Percentiles rank a stretch among this genome's conserved stretches.
Evolutionary conservation across 768 basidiomycete genomes (phyloP).

Genomic region (Zangia roseola): DNA sequence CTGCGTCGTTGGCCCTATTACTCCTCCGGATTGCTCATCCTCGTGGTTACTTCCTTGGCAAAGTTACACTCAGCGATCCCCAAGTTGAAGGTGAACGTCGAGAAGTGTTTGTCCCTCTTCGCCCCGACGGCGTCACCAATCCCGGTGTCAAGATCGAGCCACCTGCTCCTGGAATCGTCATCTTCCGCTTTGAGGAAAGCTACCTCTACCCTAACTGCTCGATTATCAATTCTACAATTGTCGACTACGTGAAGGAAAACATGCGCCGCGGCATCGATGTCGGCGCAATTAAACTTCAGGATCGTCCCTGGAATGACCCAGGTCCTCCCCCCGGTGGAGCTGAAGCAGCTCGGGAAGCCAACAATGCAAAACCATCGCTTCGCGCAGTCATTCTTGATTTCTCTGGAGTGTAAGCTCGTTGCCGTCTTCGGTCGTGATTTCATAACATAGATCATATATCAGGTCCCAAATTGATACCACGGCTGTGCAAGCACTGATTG

Average conservation of each 20-base stretch:
- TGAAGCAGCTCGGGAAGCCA: constrained; percentile 44
- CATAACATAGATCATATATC: constrained; percentile 6
- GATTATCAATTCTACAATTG: constrained; percentile 64
- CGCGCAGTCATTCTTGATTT: constrained; percentile 93
- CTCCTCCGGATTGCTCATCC: constrained; percentile 86
- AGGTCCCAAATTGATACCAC: constrained; percentile 92
- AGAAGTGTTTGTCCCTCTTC: constrained; percentile 83
- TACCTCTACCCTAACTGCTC: constrained; percentile 83
- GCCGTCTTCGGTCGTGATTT: background rate
- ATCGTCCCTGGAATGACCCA: constrained; percentile 94
- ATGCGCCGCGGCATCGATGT: constrained; percentile 78
- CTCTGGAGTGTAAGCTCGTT: constrained; percentile 59
- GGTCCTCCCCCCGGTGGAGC: constrained; percentile 56
- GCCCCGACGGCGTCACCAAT: constrained; percentile 59
- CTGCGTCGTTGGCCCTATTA: constrained; percentile 75
- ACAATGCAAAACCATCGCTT: constrained; percentile 62
- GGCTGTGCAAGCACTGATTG: constrained; percentile 86
- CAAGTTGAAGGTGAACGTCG: constrained; percentile 42
- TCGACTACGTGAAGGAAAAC: constrained; percentile 76
- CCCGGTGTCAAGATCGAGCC: constrained; percentile 68
- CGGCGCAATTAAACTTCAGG: constrained; percentile 56
- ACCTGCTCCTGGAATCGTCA: constrained; percentile 81
- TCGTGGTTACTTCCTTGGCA: constrained; percentile 88
- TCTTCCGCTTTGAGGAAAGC: constrained; percentile 92
- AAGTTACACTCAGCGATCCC: constrained; percentile 56